Base-by-base conservation (phyloP, 2,329 filamentous ascomycete species). In the Penicillium occitanis region DNA sequence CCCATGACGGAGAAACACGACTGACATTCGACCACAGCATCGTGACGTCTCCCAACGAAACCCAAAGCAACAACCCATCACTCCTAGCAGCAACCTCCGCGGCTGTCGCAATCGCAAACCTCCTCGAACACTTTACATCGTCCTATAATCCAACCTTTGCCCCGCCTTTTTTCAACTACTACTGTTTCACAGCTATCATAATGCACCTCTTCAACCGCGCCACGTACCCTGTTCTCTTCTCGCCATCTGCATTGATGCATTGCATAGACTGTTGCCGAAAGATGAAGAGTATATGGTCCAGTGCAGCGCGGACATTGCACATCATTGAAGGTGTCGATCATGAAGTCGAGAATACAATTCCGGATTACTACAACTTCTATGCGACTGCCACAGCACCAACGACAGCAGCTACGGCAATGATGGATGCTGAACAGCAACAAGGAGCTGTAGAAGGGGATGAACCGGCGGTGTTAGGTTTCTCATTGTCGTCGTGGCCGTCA, bases 221-320 rank as follows among this genome's bases (percentile, higher is more conserved):
- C 17, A 51, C 59, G 19, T 67, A 65, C 22, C 65, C 65, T 19
- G 61, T 67, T 10, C 65, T 67, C n/a, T 67, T 67, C 53, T 67
- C 65, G 1, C 65, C 62, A 19, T 64, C 62, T 5, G 66, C 66
- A 33, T 50, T 67, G 22, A 65, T 42, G 25, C 66, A 67, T 51
- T 67, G 66, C 50, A 65, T 50, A 33, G 66, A 67, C 8, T 67
- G 66, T 19, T 67, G 66, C 50, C 63, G 62, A 11, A 67, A 65
- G 50, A 67, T 67, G 66, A 67, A 63, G 51, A 57, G 57, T 46
- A 67, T 67, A 44, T 67, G 66, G 66, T 65, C 66, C 2, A 65
- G 66, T n/a, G 66, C 66, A 13, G 58, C 37, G 48, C 55, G 66
- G 48, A 67, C 63, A 25, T 22, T 67, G 25, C 55, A 67, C 28